Base-by-base conservation (phyloP, 2,329 filamentous ascomycete genomes). In the Cladosporium sp. region DNA sequence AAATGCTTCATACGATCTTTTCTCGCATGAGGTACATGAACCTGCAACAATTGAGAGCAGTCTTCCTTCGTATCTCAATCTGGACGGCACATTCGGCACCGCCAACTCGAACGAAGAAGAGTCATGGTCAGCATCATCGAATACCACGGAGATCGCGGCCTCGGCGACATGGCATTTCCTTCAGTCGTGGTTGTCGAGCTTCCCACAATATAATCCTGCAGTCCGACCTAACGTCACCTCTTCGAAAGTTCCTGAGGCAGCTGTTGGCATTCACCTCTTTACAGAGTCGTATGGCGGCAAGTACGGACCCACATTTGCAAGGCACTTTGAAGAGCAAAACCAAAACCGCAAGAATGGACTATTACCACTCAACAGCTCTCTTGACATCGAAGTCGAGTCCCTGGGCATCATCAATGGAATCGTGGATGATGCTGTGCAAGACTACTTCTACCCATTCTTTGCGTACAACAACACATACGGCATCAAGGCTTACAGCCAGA, bases 381-480 rank as follows among this genome's bases (percentile, higher is more conserved):
- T 87, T 10, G 78, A 83, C 28, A 82, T 89, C 49, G 79, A 81
- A 55, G 75, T 91, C 8, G 75, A 75, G 13, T 83, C 86, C 0
- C 71, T 91, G 0, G 87, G 87, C 20, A 87, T 91, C 58, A 76
- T 90, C 58, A 89, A 91, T 68, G 88, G 87, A 12, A 83, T 86
- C 62, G 75, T 91, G 35, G 89, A 91, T 66, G 78, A 82, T 63
- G 69, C 84, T 28, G 77, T 84, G 1, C 85, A 90, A 71, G 75
- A 76, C 3, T 80, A 81, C 2, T 82, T 73, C 63, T 84, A 82
- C 61, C 78, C 83, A 1, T 67, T 71, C 7, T 86, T 86, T 68
- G 81, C 82, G 9, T 77, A 78, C 58, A 82, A 83, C 66, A 89
- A 89, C 67, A 84, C 85, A 0, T 91, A 89, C 67, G 83, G 79